Conservation (phyloP, 768 basidiomycete species). For the Pisolithus tinctorius region DNA sequence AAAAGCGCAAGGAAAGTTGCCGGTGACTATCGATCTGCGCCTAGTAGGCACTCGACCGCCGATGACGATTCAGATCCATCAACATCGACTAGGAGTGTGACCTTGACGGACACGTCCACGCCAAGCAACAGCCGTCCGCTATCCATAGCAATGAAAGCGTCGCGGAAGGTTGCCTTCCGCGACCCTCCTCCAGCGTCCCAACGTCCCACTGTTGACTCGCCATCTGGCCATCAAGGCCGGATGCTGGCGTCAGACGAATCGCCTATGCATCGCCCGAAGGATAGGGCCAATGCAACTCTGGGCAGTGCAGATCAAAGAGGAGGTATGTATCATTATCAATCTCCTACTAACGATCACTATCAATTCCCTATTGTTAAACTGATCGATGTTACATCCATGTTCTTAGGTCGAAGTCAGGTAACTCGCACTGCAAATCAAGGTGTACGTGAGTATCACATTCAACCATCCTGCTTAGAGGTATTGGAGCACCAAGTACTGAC, state of each 20-base stretch:
- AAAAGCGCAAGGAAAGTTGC: too few relatives aligned
- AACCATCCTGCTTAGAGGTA: background rate
- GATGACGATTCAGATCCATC: too few relatives aligned
- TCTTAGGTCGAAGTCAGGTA: background rate
- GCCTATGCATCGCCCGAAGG: background rate
- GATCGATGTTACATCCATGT: background rate
- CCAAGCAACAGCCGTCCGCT: background rate
- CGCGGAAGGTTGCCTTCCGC: constrained; percentile 13
- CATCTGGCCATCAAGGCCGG: constrained; percentile 7
- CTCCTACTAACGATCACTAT: too few relatives aligned
- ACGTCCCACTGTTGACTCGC: constrained; percentile 7
- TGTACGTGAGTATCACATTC: background rate
- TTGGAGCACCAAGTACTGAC: background rate
- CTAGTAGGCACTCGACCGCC: too few relatives aligned
- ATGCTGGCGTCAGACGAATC: background rate
- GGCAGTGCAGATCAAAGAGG: background rate
- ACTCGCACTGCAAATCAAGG: background rate
- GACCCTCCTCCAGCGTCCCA: background rate
- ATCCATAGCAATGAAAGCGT: background rate
- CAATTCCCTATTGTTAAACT: background rate
- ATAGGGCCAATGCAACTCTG: background rate
- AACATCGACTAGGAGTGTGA: too few relatives aligned
- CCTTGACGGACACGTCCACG: too few relatives aligned
- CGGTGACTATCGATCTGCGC: too few relatives aligned
- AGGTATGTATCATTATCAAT: background rate